Evolutionary conservation across 2,329 filamentous ascomycete species (phyloP).

Genomic region (Colletotrichum tropicicola): DNA sequence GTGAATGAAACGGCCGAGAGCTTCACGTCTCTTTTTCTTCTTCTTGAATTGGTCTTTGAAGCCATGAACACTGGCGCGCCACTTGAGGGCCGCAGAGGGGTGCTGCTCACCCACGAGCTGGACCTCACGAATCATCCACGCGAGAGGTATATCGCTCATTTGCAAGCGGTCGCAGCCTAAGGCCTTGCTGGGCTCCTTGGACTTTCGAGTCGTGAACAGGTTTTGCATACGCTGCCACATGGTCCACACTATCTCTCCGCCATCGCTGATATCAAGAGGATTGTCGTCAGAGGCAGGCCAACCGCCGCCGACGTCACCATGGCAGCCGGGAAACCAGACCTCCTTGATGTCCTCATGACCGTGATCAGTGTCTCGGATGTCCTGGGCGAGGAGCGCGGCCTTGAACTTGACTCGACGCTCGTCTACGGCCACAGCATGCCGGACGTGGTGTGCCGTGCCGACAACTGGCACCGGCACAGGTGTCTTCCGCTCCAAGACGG

Average conservation of each 20-base stretch:
- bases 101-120: constrained; percentile 46
- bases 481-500: constrained; percentile 48
- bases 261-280: constrained; percentile 33
- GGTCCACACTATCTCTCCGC: constrained; percentile 33
- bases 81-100: constrained; percentile 42
- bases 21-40: constrained; percentile 37
- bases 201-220: constrained; percentile 44
- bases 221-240: constrained; percentile 46
- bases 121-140: constrained; percentile 62
- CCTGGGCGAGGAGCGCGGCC: constrained; percentile 55
- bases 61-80: constrained; percentile 39
- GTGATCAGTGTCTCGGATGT: constrained; percentile 38
- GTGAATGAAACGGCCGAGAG: constrained; percentile 44
- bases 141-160: constrained; percentile 59
- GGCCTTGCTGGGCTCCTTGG: constrained; percentile 40
- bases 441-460: constrained; percentile 54
- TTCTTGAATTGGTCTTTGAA: constrained; percentile 40
- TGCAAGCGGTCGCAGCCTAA: constrained; percentile 45
- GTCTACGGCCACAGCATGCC: constrained; percentile 62
- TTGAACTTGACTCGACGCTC: constrained; percentile 66
- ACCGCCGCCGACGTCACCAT: constrained; percentile 63
- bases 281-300: constrained; percentile 48
- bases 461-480: constrained; percentile 47
- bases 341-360: constrained; percentile 53
- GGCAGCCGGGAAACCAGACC: constrained; percentile 64